These are phyloP conservation scores for Termitomyces eurrhizus DNA, from an alignment of 768 basidiomycete genomes.

Conservation along the genomic window DNA sequence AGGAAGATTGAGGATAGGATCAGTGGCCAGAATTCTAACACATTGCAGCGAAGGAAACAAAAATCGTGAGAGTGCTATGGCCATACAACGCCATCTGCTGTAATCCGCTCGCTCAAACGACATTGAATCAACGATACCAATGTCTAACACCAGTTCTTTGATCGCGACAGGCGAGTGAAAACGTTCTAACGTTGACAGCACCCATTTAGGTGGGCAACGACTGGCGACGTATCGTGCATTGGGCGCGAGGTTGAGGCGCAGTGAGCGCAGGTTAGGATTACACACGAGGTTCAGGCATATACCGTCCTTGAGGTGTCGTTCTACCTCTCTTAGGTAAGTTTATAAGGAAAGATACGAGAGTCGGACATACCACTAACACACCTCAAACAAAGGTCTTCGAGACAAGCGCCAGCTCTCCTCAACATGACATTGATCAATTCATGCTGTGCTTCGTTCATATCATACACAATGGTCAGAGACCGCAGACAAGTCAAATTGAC, in stretches of 20 bases:
- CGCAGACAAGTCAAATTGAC: conserved; percentile 6
- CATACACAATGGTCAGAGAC: conserved; percentile 6
- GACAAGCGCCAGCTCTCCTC: neutral
- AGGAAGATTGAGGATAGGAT: conserved; percentile 1
- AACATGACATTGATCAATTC: conserved; percentile 1
- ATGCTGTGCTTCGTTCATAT: neutral
- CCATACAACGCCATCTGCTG: conserved; percentile 2
- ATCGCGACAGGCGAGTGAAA: conserved; percentile 1
- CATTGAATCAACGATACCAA: conserved; percentile 6
- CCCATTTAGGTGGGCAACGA: conserved; percentile 9
- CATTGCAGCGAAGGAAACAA: conserved; percentile 3
- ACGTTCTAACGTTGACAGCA: conserved; percentile 6
- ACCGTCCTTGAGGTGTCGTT: conserved; percentile 1
- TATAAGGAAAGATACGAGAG: neutral
- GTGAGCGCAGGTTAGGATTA: conserved; percentile 2
- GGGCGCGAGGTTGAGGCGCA: conserved; percentile 9
- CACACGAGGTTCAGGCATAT: neutral
- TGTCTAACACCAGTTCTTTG: conserved; percentile 1
- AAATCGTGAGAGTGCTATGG: neutral
- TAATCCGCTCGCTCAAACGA: conserved; percentile 6
- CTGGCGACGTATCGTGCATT: conserved; percentile 1
- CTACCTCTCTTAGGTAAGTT: neutral
- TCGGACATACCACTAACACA: conserved; percentile 1
- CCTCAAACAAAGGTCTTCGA: neutral
- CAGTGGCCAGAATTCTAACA: neutral